Evolutionary conservation across 495 filamentous ascomycete genomes (phyloP).

Genomic region (Podospora anserina): DNA sequence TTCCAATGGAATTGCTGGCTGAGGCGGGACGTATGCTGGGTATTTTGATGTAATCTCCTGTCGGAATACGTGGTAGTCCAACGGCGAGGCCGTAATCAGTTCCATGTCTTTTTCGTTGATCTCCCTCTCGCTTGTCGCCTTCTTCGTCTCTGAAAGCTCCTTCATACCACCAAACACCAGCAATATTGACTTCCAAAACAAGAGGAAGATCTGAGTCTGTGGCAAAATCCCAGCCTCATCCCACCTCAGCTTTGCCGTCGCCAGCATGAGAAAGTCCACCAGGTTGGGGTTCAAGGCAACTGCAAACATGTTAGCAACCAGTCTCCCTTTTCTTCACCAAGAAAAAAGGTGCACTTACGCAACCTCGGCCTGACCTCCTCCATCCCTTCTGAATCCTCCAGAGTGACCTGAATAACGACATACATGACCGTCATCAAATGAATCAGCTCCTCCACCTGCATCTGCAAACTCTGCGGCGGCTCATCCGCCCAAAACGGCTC

Average conservation of each 20-base stretch:
- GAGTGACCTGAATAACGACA: conserved; percentile 64
- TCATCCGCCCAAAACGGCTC: conserved; percentile 52
- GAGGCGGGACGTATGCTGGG: conserved; percentile 89
- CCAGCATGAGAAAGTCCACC: conserved; percentile 68
- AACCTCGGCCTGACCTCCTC: conserved; percentile 38
- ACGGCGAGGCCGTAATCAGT: conserved; percentile 83
- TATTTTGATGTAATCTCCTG: conserved; percentile 99
- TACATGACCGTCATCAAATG: conserved; percentile 68
- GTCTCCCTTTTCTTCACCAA: conserved; percentile 12
- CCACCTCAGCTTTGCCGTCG: conserved; percentile 79
- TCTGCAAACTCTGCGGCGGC: conserved; percentile 34
- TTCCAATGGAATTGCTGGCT: conserved; percentile 77
- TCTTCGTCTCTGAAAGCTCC: conserved; percentile 71
- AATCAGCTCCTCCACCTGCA: conserved; percentile 54
- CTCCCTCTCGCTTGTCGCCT: conserved; percentile 52
- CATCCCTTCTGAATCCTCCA: conserved; percentile 47
- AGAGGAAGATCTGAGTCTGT: conserved; percentile 59
- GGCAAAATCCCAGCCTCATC: conserved; percentile 58
- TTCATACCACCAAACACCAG: conserved; percentile 75
- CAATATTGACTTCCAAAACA: conserved; percentile 89
- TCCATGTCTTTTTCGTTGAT: conserved; percentile 47
- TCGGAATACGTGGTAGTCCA: conserved; percentile 94
- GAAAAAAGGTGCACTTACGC: conserved; percentile 31
- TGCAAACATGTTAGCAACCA: conserved; percentile 30
- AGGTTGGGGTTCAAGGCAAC: conserved; percentile 63